Base-by-base conservation (phyloP, 176 grass and related monocot species). In the Raddia guianensis region DNA sequence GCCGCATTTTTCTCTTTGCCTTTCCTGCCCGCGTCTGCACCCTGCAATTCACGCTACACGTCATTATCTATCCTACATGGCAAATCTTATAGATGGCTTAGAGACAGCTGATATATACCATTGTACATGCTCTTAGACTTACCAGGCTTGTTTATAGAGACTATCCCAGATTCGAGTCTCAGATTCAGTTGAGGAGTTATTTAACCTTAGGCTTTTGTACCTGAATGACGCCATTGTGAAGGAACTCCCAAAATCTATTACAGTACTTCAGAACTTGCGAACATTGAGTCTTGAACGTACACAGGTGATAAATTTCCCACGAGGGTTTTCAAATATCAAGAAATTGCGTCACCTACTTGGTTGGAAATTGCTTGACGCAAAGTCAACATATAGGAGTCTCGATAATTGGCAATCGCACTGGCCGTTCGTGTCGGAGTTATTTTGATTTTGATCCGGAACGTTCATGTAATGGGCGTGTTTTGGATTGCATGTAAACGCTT, bases 171-270 rank as follows among this genome's bases (percentile, higher is more conserved):
- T n/a, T n/a, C n/a, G n/a, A n/a, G n/a, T n/a, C n/a, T n/a, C 81
- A 1, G 2, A 61, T 73, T 68, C 55, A 37, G 8, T 97, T 27
- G 85, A 83, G 0, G 20, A 89, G 18, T 50, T 90, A 34, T 93
- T 90, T 40, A 97, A 90, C 80, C 85, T 93, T 4, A 74, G 2
- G 9, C 80, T 69, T 63, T 67, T 97, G 42, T 78, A 85, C 43
- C 72, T 97, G 0, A 15, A 85, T 0, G 7, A 66, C 0, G 86
- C 90, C 1, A 79, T 76, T 4, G 83, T 97, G 61, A 84, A 85
- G 44, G 1, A 51, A 44, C 80, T 97, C 14, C 90, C 93, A 32
- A 72, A 77, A 15, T 88, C 86, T n/a, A 19, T 93, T 3, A 7
- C 9, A 0, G 90, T 71, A 0, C 87, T 96, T 44, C 7, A 42